These are phyloP conservation scores for Pseudogymnoascus sp. DNA, from an alignment of 2,329 filamentous ascomycete genomes.

Conservation along the genomic window DNA sequence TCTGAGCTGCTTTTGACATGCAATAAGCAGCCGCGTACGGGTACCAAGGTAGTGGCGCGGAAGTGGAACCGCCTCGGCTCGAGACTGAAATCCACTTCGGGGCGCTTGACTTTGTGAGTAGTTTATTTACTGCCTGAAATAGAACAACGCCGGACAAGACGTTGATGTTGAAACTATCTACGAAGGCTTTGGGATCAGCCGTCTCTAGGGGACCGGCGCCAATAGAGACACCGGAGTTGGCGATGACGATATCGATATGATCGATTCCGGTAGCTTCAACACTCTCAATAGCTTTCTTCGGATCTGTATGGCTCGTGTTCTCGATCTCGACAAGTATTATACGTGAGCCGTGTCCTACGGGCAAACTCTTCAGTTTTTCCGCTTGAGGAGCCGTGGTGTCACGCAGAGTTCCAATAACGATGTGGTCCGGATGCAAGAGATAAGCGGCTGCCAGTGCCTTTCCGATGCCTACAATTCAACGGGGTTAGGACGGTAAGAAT, in stretches of 20 bases:
- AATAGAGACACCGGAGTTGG: conserved; percentile 19
- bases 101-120: neutral
- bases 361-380: neutral
- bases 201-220: neutral
- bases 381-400: neutral
- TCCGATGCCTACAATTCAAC: neutral
- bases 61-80: neutral
- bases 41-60: neutral
- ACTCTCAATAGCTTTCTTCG: neutral
- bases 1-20: neutral
- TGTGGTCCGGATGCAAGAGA: neutral
- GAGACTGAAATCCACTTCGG: neutral
- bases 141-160: neutral
- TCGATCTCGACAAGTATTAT: neutral
- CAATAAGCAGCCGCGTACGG: neutral
- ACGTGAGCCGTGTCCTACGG: neutral
- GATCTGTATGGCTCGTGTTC: neutral
- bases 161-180: neutral
- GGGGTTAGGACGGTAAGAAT: neutral
- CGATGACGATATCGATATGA: conserved; percentile 28
- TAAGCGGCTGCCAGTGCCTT: neutral
- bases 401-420: neutral
- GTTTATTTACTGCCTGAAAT: neutral
- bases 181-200: neutral
- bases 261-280: conserved; percentile 12